Conservation (phyloP, 1,284 basidiomycete species). For the Phellinidium pouzarii region DNA sequence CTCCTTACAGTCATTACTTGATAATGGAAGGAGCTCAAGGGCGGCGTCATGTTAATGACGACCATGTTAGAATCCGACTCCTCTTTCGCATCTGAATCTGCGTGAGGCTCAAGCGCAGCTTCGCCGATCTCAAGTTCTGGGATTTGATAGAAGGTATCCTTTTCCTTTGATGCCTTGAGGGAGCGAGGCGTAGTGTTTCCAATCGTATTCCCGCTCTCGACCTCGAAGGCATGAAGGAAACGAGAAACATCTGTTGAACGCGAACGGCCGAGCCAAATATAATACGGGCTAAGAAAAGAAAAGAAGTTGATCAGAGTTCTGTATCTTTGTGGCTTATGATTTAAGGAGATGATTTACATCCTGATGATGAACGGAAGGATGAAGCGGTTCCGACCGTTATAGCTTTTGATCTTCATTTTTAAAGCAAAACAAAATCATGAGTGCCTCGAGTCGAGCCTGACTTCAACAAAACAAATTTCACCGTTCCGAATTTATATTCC, state of each 20-base stretch:
- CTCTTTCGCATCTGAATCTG: slow-evolving; percentile 22
- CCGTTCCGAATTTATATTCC: slow-evolving; percentile 77
- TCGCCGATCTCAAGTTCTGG: slow-evolving; percentile 39
- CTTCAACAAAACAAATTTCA: slow-evolving; percentile 25
- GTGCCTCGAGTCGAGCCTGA: neutral
- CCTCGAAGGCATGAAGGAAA: slow-evolving; percentile 60
- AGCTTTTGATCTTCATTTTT: slow-evolving; percentile 53
- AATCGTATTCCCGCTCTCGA: slow-evolving; percentile 64
- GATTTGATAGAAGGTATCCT: slow-evolving; percentile 24
- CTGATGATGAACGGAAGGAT: slow-evolving; percentile 63
- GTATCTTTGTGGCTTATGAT: neutral
- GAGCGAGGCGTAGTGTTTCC: slow-evolving; percentile 43
- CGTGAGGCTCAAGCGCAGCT: slow-evolving; percentile 27
- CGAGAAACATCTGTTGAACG: slow-evolving; percentile 57
- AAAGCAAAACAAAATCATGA: slow-evolving; percentile 7
- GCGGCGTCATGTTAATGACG: slow-evolving; percentile 45
- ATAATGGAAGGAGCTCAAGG: slow-evolving; percentile 73
- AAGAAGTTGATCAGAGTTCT: neutral
- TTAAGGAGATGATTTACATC: slow-evolving; percentile 38
- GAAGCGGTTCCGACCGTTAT: slow-evolving; percentile 72
- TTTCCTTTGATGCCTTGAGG: slow-evolving; percentile 29
- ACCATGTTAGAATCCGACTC: slow-evolving; percentile 12
- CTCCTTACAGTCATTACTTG: slow-evolving; percentile 48
- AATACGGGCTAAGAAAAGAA: slow-evolving; percentile 45
- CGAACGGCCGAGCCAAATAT: slow-evolving; percentile 75